phyloP scores from a whole-genome alignment of 164 flowering plant genomes.

The Chimonanthus praecox region DNA sequence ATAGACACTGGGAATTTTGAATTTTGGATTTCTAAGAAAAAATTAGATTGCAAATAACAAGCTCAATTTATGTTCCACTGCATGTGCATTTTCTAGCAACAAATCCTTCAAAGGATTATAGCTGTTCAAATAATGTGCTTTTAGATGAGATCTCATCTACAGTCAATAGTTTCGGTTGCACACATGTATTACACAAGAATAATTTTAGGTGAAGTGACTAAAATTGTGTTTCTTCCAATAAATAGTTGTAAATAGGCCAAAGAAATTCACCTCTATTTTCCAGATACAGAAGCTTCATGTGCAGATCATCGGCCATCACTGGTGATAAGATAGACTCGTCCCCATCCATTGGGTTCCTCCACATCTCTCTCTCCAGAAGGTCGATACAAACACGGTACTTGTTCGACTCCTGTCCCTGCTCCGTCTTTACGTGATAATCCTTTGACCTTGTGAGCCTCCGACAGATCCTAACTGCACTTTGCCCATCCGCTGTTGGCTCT shows the following conservation, averaged over 20 bases:
- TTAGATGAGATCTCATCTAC: background rate
- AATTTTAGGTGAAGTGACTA: background rate
- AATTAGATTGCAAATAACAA: background rate
- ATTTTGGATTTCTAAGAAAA: background rate
- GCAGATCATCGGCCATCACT: conserved; percentile 40
- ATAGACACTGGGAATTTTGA: background rate
- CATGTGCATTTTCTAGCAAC: background rate
- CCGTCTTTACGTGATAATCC: conserved; percentile 48
- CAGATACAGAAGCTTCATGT: conserved; percentile 45
- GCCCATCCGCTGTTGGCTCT: conserved; percentile 49
- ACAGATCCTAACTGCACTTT: conserved; percentile 46
- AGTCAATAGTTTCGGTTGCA: background rate
- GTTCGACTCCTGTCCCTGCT: conserved; percentile 54
- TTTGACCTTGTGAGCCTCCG: conserved; percentile 61
- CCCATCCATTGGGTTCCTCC: conserved; percentile 39
- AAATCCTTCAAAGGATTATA: background rate
- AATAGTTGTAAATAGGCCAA: background rate
- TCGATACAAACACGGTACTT: conserved; percentile 63
- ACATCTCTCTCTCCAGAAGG: conserved; percentile 54
- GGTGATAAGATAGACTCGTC: conserved; percentile 26
- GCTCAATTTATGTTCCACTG: background rate
- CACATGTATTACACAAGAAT: background rate
- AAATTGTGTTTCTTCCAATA: background rate
- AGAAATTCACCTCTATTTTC: conserved; percentile 55
- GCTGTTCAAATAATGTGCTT: background rate